Percentiles rank a stretch among this genome's conserved stretches.
These are phyloP conservation scores for Sporisorium reilianum DNA, from an alignment of 1,284 basidiomycete species.

Conservation along the genomic window DNA sequence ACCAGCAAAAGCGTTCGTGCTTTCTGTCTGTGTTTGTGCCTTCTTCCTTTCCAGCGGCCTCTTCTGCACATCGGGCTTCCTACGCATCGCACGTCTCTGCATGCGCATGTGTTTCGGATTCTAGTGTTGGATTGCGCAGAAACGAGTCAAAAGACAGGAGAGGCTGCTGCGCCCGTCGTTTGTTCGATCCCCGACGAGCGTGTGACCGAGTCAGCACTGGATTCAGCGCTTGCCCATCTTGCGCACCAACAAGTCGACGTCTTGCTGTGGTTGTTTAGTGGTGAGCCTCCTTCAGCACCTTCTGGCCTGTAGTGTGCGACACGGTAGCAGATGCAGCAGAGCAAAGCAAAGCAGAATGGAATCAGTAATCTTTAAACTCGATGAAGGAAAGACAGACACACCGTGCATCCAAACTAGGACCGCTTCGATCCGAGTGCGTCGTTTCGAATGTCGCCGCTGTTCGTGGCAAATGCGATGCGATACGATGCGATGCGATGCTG, in stretches of 20 bases:
- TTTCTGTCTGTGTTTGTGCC: background rate
- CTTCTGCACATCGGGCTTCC: background rate
- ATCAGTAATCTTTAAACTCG: background rate
- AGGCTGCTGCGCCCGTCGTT: background rate
- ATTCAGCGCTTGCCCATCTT: background rate
- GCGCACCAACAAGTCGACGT: background rate
- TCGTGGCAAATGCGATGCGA: background rate
- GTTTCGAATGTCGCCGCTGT: background rate
- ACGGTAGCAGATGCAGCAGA: background rate
- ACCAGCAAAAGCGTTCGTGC: background rate
- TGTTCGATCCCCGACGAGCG: background rate
- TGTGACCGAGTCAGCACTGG: background rate
- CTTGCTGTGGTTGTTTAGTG: constrained; percentile 34
- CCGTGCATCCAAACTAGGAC: constrained; percentile 1
- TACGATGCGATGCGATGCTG: too few relatives aligned
- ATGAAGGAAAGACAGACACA: background rate
- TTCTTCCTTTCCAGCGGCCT: background rate
- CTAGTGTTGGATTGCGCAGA: constrained; percentile 30
- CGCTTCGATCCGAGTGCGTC: constrained; percentile 1
- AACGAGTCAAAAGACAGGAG: background rate
- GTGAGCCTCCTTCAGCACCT: constrained; percentile 54
- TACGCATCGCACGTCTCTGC: background rate
- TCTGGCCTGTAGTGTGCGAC: constrained; percentile 44
- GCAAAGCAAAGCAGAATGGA: background rate
- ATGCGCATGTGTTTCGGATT: constrained; percentile 8